These are phyloP conservation scores for Scheffersomyces titani DNA, from an alignment of 1,139 yeast species.

Conservation along the genomic window DNA sequence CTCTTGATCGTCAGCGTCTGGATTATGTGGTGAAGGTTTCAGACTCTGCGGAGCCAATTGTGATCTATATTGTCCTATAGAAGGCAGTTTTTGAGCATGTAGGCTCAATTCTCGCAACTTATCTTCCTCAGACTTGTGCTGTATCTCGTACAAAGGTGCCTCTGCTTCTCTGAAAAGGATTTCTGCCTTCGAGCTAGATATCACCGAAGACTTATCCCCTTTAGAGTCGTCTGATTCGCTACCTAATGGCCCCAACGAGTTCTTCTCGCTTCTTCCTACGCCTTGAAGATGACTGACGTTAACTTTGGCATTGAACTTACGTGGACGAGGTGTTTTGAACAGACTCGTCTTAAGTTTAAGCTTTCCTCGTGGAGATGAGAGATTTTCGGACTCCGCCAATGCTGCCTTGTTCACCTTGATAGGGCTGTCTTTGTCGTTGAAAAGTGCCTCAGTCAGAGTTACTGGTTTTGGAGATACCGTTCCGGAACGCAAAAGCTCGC, in stretches of 20 bases:
- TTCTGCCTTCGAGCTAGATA: conserved; percentile 21
- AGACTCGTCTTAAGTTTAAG: conserved; percentile 16
- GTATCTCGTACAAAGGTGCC: conserved; percentile 53
- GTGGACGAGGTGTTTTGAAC: conserved; percentile 49
- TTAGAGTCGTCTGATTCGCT: conserved; percentile 14
- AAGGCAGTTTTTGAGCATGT: conserved; percentile 3
- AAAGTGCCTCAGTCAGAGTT: conserved; percentile 28
- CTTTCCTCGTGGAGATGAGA: conserved; percentile 16
- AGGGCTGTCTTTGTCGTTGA: conserved; percentile 41
- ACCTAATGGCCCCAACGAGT: conserved; percentile 48
- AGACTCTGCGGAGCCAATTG: not conserved
- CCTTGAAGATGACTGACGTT: conserved; percentile 32
- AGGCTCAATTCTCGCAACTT: conserved; percentile 10
- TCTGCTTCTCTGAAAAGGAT: conserved; percentile 28
- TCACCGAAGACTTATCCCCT: conserved; percentile 15
- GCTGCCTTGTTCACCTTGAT: conserved; percentile 9
- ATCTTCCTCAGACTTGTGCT: conserved; percentile 18
- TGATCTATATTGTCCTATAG: not conserved
- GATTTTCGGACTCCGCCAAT: not conserved
- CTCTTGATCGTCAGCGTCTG: conserved; percentile 2
- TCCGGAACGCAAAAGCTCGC: conserved; percentile 18
- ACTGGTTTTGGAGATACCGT: conserved; percentile 22
- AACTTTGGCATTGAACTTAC: conserved; percentile 34
- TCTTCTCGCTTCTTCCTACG: conserved; percentile 4
- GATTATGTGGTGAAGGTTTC: not conserved